phyloP scores from a whole-genome alignment of 495 filamentous ascomycete genomes.

The Immersiella caudata region DNA sequence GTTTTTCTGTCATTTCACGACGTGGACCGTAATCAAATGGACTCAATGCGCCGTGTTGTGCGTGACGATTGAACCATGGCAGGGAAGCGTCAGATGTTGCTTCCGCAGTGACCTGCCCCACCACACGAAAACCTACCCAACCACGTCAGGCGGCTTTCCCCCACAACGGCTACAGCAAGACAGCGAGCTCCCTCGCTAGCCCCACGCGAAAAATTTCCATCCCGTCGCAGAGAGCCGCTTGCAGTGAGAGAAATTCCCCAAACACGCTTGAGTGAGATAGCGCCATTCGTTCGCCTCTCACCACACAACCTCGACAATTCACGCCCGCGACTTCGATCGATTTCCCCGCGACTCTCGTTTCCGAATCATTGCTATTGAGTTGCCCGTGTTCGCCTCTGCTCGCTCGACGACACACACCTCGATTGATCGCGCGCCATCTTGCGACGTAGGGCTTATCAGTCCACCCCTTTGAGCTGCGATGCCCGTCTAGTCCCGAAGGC shows the following conservation, averaged over 20 bases:
- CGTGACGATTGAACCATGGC: neutral
- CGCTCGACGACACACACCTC: constrained; percentile 1
- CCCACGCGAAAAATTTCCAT: constrained; percentile 13
- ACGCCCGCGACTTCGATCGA: neutral
- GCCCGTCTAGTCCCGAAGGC: constrained; percentile 36
- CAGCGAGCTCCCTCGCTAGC: neutral
- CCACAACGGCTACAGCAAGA: neutral
- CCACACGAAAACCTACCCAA: neutral
- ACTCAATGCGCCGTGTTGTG: constrained; percentile 2
- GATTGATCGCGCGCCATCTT: constrained; percentile 6
- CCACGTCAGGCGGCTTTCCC: constrained; percentile 2
- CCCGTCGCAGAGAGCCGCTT: constrained; percentile 5
- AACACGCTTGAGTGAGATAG: neutral
- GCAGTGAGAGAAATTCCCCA: constrained; percentile 7
- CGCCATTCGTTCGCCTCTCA: constrained; percentile 20
- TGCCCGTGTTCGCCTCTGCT: neutral
- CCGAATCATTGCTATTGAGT: neutral
- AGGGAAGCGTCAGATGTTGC: neutral
- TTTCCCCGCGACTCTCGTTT: neutral
- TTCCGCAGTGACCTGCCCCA: neutral
- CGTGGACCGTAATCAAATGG: constrained; percentile 3
- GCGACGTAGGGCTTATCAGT: constrained; percentile 28
- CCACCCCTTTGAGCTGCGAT: constrained; percentile 33
- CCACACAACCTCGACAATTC: neutral
- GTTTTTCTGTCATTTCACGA: neutral